Percentiles rank a stretch among this genome's conserved stretches.
phyloP scores from a whole-genome alignment of 148 eudicot genomes.

The Fagopyrum homotropicum region DNA sequence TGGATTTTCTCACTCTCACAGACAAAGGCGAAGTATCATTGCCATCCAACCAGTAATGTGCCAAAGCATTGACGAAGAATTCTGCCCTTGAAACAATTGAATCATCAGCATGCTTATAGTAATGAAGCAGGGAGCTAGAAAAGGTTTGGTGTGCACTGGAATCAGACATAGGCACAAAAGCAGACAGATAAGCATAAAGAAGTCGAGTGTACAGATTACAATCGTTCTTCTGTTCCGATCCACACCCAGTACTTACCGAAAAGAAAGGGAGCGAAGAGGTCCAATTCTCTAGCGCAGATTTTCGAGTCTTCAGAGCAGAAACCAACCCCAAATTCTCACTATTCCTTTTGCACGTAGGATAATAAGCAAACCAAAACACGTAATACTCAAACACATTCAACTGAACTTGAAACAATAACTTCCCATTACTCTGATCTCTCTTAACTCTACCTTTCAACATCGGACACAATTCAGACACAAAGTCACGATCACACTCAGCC shows the following conservation, averaged over 20 bases:
- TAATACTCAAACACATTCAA: slow-evolving; percentile 88
- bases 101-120: slow-evolving; percentile 43
- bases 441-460: slow-evolving; percentile 57
- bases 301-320: slow-evolving; percentile 35
- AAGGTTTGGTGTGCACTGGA: slow-evolving; percentile 36
- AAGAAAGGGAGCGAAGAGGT: slow-evolving; percentile 63
- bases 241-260: slow-evolving; percentile 38
- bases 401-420: slow-evolving; percentile 39
- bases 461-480: slow-evolving; percentile 49
- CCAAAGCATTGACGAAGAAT: slow-evolving; percentile 54
- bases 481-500: slow-evolving; percentile 40
- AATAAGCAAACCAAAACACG: slow-evolving; percentile 89
- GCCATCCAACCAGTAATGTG: slow-evolving; percentile 78
- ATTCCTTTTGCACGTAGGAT: slow-evolving; percentile 70
- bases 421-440: slow-evolving; percentile 41
- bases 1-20: slow-evolving; percentile 54
- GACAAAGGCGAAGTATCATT: slow-evolving; percentile 79
- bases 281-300: slow-evolving; percentile 76
- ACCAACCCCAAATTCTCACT: slow-evolving; percentile 33
- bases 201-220: slow-evolving; percentile 52
- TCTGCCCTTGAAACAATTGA: slow-evolving; percentile 45
- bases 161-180: slow-evolving; percentile 61
- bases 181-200: slow-evolving; percentile 55
- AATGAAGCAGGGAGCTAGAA: slow-evolving; percentile 74
- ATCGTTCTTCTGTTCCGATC: slow-evolving; percentile 42